phyloP scores from a whole-genome alignment of 192 early-diverging fungal genomes.

The Entomortierella parvispora region DNA sequence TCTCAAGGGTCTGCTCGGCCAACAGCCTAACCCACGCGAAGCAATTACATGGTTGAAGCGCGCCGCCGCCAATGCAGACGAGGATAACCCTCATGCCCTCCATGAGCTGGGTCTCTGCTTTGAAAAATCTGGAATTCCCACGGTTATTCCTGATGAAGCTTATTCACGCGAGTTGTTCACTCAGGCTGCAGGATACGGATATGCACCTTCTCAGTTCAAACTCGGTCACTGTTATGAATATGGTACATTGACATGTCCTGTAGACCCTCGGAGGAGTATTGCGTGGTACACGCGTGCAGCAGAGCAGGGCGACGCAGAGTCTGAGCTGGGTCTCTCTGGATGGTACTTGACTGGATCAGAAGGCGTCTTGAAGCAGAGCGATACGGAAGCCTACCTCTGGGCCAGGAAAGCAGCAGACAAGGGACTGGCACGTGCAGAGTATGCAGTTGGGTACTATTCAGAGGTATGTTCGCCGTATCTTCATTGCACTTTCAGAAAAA shows the following conservation, averaged over 20 bases:
- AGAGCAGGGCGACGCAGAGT: conserved; percentile 89
- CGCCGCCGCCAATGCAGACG: conserved; percentile 90
- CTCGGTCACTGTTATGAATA: conserved; percentile 95
- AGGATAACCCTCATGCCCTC: conserved; percentile 90
- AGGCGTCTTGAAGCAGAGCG: conserved; percentile 87
- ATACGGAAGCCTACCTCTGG: conserved; percentile 98
- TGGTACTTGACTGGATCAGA: conserved; percentile 99
- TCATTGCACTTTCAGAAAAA: too few species aligned
- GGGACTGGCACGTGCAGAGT: conserved; percentile 94
- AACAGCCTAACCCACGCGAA: conserved; percentile 84
- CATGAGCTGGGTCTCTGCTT: conserved; percentile 86
- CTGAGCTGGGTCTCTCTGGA: conserved; percentile 93
- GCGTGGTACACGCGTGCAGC: conserved; percentile 97
- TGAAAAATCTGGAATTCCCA: conserved; percentile 64
- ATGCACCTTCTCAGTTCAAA: conserved; percentile 91
- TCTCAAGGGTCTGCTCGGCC: conserved; percentile 84
- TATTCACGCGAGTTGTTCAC: conserved; percentile 95
- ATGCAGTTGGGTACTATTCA: conserved; percentile 94
- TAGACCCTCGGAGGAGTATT: conserved; percentile 91
- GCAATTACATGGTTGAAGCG: conserved; percentile 95
- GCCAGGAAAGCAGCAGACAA: conserved; percentile 96
- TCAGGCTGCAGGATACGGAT: conserved; percentile 92
- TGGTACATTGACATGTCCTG: conserved; percentile 86
- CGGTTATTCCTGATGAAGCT: conserved; percentile 79
- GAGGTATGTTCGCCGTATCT: conserved; percentile 74